Evolutionary conservation across 106 monocot species (phyloP).

Genomic region (Dendrobium chrysotoxum): DNA sequence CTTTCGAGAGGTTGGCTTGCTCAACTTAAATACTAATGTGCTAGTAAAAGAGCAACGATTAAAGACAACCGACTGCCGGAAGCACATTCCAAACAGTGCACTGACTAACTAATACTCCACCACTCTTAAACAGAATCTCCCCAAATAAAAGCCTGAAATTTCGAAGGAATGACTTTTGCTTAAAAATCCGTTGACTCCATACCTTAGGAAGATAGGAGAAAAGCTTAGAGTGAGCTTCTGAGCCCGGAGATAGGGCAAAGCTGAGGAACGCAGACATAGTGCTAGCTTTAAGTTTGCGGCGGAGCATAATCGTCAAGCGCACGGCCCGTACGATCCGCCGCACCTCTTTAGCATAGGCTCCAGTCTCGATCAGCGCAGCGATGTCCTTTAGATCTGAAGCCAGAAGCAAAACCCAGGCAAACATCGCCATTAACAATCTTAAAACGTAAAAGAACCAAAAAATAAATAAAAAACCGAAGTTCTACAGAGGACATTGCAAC

Average conservation of each 20-base stretch:
- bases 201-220: constrained; percentile 74
- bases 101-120: neutral
- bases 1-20: neutral
- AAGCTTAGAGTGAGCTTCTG: constrained; percentile 50
- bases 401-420: neutral
- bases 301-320: constrained; percentile 69
- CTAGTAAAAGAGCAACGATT: no score
- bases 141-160: neutral
- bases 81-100: neutral
- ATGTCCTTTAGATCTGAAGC: neutral
- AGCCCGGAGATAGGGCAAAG: constrained; percentile 35
- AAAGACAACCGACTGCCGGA: neutral
- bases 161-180: neutral
- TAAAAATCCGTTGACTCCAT: neutral
- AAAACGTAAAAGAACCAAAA: neutral
- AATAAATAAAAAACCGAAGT: neutral
- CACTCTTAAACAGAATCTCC: neutral
- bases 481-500: neutral
- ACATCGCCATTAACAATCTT: neutral
- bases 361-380: neutral
- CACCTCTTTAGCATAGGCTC: constrained; percentile 81
- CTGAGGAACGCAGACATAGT: constrained; percentile 41
- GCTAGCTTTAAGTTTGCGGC: constrained; percentile 42
- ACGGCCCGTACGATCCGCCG: constrained; percentile 71
- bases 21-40: neutral